Evolutionary conservation across 2,329 filamentous ascomycete species (phyloP), one percentile per base, ranked within the genome.

Genomic region (Chrysoporthe cubensis): DNA sequence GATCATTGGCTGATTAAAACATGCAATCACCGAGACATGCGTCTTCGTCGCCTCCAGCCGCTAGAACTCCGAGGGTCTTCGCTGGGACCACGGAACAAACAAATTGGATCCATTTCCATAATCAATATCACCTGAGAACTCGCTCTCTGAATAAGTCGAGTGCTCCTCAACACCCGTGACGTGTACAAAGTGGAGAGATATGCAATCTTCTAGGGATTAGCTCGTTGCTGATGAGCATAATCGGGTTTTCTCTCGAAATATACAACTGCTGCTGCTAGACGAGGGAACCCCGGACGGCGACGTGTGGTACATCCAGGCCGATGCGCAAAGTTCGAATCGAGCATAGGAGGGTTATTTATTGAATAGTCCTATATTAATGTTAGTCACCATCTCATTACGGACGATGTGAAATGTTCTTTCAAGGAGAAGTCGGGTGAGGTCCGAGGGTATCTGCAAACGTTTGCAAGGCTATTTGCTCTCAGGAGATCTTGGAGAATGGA

Each of bases 401-500:
- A 73, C 0, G 75, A 71, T 16, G 71, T 77, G 13, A 79, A 75
- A 44, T 26, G 37, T 40, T 40, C 37, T 7, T 26, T 16, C 40
- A 46, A 73, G 21, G 75, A 73, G 21, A 76, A 73, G 34, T 83
- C 80, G 73, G 72, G 72, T 5, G 69, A 71, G 42, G 70, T 78
- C 44, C 79, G 79, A 70, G 71, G 71, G 13, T 48, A 77, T 60
- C 68, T 81, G 58, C 70, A 75, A 64, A 68, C 70, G 3, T 74
- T 74, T 63, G 75, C 74, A 6, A 72, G 74, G 18, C 77, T 76
- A 18, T 72, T 75, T 48, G 72, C 71, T 40, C 72, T 81, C 26
- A 80, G 78, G 71, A 78, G 73, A 18, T 81, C 80, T 2, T 84
- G 82, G 80, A 78, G 77, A 63, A 76, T 81, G 40, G 44, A 46